Base-by-base conservation (phyloP, 768 basidiomycete genomes). In the Auriculariales sp. region DNA sequence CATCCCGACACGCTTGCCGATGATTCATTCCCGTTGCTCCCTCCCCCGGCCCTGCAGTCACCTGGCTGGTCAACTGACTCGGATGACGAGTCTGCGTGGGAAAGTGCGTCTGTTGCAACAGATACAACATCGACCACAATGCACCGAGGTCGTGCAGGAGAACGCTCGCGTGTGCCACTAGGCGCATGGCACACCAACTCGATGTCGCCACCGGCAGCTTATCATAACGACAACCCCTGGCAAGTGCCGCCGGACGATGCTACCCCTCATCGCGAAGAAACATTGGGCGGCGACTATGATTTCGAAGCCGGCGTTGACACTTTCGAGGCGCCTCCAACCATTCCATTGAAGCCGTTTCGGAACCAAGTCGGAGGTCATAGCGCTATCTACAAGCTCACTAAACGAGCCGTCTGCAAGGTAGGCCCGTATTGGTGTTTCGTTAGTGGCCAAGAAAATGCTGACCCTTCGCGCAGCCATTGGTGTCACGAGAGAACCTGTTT, bases 341-440 rank as follows among this genome's bases (percentile, higher is more conserved):
- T 99, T 45, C 94, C 93, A 29, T 69, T 99, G 6, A 80, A 85
- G 45, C 95, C 95, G 4, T 99, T 97, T 67, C 81, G 88, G 46
- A 95, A 99, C 58, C 93, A 98, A 66, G 95, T 99, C 28, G 95
- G 95, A 34, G 95, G 95, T 3, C 95, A 99, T 62, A 89, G 79
- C 55, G 85, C 90, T 50, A 95, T 99, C 58, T 98, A 98, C 67
- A 92, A 93, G 61, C 98, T 99, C 56, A 97, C 93, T 3, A 90
- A 90, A 59, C 77, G 92, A 55, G 94, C 95, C 6, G 92, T 99
- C 14, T 99, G 95, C 72, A 99, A 99, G 81, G 94, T 95, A 57
- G 17, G 33, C 12, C 25, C 17, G 48, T 17, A 14, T 51, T 46
- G 27, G 42, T 19, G 32, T 44, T 29, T 47, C 31, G 5, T 29